Conservation (phyloP, 352 stramenopile species). For the Globisporangium megalacanthum region DNA sequence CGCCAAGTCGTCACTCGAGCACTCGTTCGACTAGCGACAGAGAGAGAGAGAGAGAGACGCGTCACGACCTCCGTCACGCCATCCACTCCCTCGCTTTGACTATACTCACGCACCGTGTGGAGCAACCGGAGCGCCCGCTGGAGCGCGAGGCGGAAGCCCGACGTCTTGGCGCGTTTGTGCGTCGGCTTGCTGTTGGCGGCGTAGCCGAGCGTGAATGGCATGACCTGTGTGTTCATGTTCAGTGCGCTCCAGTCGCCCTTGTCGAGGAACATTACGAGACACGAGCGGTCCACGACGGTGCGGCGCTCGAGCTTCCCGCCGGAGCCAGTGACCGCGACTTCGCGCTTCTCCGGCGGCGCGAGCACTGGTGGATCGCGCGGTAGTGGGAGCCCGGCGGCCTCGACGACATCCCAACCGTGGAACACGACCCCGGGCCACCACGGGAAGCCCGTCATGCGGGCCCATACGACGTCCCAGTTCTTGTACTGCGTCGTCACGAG, state of each 20-base stretch:
- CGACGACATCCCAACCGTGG: slow-evolving; percentile 48
- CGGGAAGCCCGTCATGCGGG: slow-evolving; percentile 57
- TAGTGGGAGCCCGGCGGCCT: slow-evolving; percentile 29
- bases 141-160: slow-evolving; percentile 25
- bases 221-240: slow-evolving; percentile 33
- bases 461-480: slow-evolving; percentile 77
- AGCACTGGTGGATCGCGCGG: slow-evolving; percentile 34
- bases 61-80: background rate
- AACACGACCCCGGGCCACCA: slow-evolving; percentile 83
- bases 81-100: background rate
- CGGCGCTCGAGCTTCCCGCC: slow-evolving; percentile 15
- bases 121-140: slow-evolving; percentile 30
- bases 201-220: slow-evolving; percentile 54
- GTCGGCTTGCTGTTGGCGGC: slow-evolving; percentile 23
- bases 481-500: slow-evolving; percentile 52
- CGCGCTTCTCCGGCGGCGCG: slow-evolving; percentile 25
- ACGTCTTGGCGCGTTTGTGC: slow-evolving; percentile 8
- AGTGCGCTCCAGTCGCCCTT: slow-evolving; percentile 56
- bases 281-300: slow-evolving; percentile 14
- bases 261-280: slow-evolving; percentile 61
- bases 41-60: background rate
- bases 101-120: slow-evolving; percentile 31
- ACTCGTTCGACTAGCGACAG: slow-evolving; percentile 18
- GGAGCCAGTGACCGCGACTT: slow-evolving; percentile 8
- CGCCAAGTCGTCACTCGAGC: slow-evolving; percentile 25